A percentile compares a stretch with the other conserved stretches of the same genome.
These are phyloP conservation scores for Diddensiella santjacobensis DNA, from an alignment of 805 yeast genomes.

Conservation along the genomic window DNA sequence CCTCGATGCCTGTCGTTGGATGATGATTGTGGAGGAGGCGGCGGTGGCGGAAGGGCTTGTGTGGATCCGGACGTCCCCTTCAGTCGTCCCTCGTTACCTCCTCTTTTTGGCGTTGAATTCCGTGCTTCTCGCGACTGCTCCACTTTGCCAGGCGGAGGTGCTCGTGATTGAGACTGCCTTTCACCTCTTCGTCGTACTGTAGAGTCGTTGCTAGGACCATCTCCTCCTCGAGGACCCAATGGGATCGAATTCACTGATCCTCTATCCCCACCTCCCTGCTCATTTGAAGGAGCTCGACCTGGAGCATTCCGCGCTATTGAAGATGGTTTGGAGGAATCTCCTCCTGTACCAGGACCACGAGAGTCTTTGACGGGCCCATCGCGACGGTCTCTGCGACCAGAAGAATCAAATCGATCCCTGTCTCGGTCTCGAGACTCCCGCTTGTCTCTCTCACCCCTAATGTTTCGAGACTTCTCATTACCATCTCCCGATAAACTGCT, in stretches of 20 bases:
- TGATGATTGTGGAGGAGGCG: conserved; percentile 9
- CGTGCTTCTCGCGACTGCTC: not conserved
- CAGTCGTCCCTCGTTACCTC: not conserved
- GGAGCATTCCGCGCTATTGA: not conserved
- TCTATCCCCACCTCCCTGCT: not conserved
- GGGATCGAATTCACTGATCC: not conserved
- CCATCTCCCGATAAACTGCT: not conserved
- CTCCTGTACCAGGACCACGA: not conserved
- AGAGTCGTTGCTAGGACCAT: too few relatives aligned
- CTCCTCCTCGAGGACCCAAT: not conserved
- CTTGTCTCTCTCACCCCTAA: too few relatives aligned
- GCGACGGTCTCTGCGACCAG: not conserved
- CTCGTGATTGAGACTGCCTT: too few relatives aligned
- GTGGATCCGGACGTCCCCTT: not conserved
- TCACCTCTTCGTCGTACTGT: too few relatives aligned
- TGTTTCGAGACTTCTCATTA: not conserved
- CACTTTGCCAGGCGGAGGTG: not conserved
- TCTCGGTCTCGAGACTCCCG: not conserved
- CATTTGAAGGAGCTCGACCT: too few relatives aligned
- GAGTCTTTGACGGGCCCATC: not conserved
- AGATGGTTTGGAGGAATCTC: not conserved
- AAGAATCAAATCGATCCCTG: not conserved
- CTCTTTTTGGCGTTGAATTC: not conserved
- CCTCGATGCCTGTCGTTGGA: not conserved
- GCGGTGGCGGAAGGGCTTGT: not conserved